Percentiles rank a stretch among this genome's conserved stretches.
Conservation (phyloP, 768 basidiomycete genomes). For the Sporobolomyces pararoseus region DNA sequence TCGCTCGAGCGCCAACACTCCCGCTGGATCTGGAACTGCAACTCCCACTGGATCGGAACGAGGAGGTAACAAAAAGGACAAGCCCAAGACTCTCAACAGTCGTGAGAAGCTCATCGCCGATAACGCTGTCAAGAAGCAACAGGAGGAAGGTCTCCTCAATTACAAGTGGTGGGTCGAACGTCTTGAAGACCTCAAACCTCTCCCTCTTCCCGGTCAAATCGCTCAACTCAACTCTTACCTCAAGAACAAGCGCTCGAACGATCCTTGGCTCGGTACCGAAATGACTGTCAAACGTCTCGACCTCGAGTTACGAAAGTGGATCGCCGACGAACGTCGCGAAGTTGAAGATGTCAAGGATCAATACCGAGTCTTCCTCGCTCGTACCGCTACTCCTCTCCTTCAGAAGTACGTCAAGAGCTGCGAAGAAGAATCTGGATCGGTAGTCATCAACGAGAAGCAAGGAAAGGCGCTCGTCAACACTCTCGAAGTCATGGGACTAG, state of each 20-base stretch:
- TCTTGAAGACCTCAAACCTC: slow-evolving; percentile 52
- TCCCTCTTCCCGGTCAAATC: slow-evolving; percentile 49
- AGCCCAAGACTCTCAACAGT: slow-evolving; percentile 51
- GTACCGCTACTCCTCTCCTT: slow-evolving; percentile 41
- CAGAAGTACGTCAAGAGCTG: slow-evolving; percentile 51
- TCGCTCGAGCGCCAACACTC: slow-evolving; percentile 22
- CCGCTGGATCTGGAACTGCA: slow-evolving; percentile 12
- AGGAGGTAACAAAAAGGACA: slow-evolving; percentile 47
- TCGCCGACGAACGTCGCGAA: slow-evolving; percentile 53
- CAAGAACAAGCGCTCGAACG: slow-evolving; percentile 54
- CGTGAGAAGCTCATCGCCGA: slow-evolving; percentile 47
- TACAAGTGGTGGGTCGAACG: slow-evolving; percentile 58
- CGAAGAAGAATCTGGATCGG: slow-evolving; percentile 30
- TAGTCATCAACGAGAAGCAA: slow-evolving; percentile 50
- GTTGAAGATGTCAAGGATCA: slow-evolving; percentile 53
- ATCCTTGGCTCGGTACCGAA: slow-evolving; percentile 56
- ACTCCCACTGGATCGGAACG: slow-evolving; percentile 33
- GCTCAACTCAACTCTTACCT: slow-evolving; percentile 51
- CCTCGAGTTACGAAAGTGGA: slow-evolving; percentile 58
- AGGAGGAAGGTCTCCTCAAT: slow-evolving; percentile 38
- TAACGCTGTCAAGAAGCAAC: slow-evolving; percentile 40
- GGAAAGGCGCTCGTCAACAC: slow-evolving; percentile 51
- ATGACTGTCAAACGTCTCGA: slow-evolving; percentile 58
- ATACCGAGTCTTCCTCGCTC: slow-evolving; percentile 55
- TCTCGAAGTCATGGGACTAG: slow-evolving; percentile 24